Base-by-base conservation (phyloP, 768 basidiomycete species). In the Rhizopogon vinicolor region DNA sequence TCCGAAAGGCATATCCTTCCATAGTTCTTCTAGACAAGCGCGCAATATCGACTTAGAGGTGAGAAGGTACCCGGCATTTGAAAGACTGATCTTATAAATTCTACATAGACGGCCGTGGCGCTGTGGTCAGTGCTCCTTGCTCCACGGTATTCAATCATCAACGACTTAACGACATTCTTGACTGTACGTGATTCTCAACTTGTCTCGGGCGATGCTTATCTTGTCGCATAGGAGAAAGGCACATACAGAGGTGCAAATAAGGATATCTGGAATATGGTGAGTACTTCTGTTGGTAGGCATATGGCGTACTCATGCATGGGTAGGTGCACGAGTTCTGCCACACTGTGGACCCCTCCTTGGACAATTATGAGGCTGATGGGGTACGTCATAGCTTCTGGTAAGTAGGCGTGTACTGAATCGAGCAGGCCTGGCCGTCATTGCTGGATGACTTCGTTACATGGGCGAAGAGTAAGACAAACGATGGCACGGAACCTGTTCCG, bases 21-120 rank as follows among this genome's bases (percentile, higher is more conserved):
- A 49, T 25, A 16, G 19, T 25, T 14, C 53, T 31, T 33, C 31
- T 43, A 91, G 89, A 65, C 79, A 81, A 66, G 82, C 83, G 18
- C 79, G 84, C 60, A 91, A 89, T 65, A 83, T 91, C 58, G 89
- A 91, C 51, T 88, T 92, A 77, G 89, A 92, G 73, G 89, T 88
- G 58, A 62, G 74, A 61, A 19, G 13, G 33, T 12, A 43, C 22
- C 18, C 25, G 5, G 31, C 41, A 5, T 37, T 37, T 37, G 41
- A 40, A 31, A 2, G 19, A 42, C 5, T 2, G 40, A 12, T 31
- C 14, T 35, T 18, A 59, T 55, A 31, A 59, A 22, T 7, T 16
- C 53, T 19, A 37, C 39, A 31, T 55, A 91, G 85, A 89, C 84
- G 25, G 84, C 89, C 7, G 71, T 75, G 16, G 86, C 89, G 0